Conservation (phyloP, 2,329 filamentous ascomycete species). For the Sarocladium strictum region DNA sequence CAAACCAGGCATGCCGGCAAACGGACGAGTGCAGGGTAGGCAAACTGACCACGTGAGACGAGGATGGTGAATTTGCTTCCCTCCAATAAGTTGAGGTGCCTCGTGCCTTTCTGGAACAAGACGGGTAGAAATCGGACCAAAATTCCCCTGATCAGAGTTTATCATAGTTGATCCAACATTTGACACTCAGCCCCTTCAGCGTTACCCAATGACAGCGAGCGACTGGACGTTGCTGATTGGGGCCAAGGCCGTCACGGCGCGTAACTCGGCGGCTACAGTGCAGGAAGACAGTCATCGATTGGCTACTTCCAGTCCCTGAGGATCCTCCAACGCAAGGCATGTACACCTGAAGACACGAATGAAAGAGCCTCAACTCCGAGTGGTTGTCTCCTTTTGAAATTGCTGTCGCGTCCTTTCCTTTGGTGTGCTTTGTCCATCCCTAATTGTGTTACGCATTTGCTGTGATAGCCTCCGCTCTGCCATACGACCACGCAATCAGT, state of each 20-base stretch:
- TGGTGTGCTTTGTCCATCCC: neutral
- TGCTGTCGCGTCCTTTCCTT: neutral
- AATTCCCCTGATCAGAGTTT: neutral
- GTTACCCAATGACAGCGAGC: neutral
- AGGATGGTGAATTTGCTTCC: too few relatives aligned
- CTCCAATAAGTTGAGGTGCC: too few relatives aligned
- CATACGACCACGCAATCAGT: neutral
- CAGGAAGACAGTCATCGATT: neutral
- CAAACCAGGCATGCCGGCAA: too few relatives aligned
- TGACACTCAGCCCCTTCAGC: neutral
- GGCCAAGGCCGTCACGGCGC: neutral
- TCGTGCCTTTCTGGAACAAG: neutral
- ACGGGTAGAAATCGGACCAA: neutral
- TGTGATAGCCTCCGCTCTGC: too few relatives aligned
- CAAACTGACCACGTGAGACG: too few relatives aligned
- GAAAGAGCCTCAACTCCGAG: too few relatives aligned
- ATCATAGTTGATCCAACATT: too few relatives aligned
- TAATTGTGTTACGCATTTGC: too few relatives aligned
- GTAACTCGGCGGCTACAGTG: neutral
- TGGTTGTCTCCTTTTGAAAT: too few relatives aligned
- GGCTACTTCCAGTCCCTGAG: neutral
- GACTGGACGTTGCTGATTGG: neutral
- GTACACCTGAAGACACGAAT: too few relatives aligned
- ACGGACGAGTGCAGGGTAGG: too few relatives aligned
- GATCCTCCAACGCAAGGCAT: too few relatives aligned